Evolutionary conservation across 495 filamentous ascomycete species (phyloP), one percentile per base, ranked within the genome.

Genomic region (Trichoderma virens): DNA sequence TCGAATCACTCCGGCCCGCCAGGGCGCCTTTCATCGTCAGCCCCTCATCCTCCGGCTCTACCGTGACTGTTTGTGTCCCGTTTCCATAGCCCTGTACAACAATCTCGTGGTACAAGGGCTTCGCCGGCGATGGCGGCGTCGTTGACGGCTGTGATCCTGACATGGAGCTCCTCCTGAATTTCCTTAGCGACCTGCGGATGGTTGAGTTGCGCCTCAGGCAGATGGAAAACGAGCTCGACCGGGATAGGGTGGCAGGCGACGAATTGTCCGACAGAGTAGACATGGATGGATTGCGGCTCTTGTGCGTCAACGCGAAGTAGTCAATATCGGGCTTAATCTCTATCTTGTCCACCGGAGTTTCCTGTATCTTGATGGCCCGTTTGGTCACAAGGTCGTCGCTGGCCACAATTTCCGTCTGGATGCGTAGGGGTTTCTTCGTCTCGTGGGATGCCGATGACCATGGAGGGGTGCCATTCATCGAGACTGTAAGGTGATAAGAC

Each of bases 291-390:
- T 61, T 38, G 60, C 32, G 60, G 31, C 30, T 61, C 31, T 67
- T 69, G 51, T 75, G 73, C 1, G 68, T 67, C n/a, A 74, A 41
- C 5, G 68, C 71, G 65, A 73, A 70, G 62, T 79, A 75, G 61
- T 79, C 75, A 47, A 80, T 73, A 47, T 78, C 79, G 2, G 77
- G 75, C 61, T 77, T 75, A 62, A 78, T 75, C 41, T 73, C 73
- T 18, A 71, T 61, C 39, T 66, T 70, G 51, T 25, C 25, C 7
- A 56, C 27, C 7, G 51, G 23, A 27, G 25, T 30, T 28, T 56
- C 51, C 2, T 13, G 23, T 47, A 38, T 60, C 64, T 63, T 30
- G 60, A 51, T 43, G 62, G 11, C 20, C 13, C 25, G 25, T 9
- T 27, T 56, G 23, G 27, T 3, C 51, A 35, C 13, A 45, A 3